A percentile compares a stretch with the other conserved stretches of the same genome.
phyloP scores from a whole-genome alignment of 495 filamentous ascomycete species.

The Penicillium waksmanii region DNA sequence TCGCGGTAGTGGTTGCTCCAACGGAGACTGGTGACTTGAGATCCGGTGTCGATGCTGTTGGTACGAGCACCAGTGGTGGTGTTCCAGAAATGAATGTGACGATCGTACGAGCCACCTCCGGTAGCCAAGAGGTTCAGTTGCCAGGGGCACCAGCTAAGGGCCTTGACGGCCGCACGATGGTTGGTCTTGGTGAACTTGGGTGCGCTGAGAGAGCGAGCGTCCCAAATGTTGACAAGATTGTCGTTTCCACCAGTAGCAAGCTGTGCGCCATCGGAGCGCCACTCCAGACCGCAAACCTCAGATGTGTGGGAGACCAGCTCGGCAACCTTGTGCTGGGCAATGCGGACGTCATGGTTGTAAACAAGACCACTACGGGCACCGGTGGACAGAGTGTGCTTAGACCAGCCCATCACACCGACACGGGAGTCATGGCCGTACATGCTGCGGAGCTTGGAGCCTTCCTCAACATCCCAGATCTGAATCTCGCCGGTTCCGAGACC shows the following conservation, averaged over 20 bases:
- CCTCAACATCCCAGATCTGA: constrained; percentile 99
- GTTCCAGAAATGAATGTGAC: constrained; percentile 99
- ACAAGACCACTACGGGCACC: constrained; percentile 94
- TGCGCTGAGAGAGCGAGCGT: constrained; percentile 85
- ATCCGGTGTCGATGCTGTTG: constrained; percentile 98
- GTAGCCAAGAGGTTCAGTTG: constrained; percentile 95
- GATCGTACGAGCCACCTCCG: constrained; percentile 93
- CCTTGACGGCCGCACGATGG: constrained; percentile 98
- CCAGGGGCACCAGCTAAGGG: constrained; percentile 98
- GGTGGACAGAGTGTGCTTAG: constrained; percentile 94
- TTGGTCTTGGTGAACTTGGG: constrained; percentile 99
- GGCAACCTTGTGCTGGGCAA: constrained; percentile 96
- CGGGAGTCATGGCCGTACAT: constrained; percentile 98
- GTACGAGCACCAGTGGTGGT: constrained; percentile 93
- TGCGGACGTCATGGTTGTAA: constrained; percentile 98
- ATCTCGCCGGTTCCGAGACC: constrained; percentile 94
- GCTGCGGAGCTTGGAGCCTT: constrained; percentile 91
- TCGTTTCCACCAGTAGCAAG: constrained; percentile 97
- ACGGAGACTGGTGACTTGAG: constrained; percentile 90
- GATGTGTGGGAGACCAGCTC: constrained; percentile 96
- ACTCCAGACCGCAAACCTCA: constrained; percentile 97
- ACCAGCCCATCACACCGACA: constrained; percentile 98
- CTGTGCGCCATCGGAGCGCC: constrained; percentile 94
- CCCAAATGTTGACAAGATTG: constrained; percentile 98
- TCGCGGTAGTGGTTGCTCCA: constrained; percentile 98